Evolutionary conservation across 805 yeast species (phyloP), one percentile per base, ranked within the genome.

Genomic region (Ogataea thermomethanolica): DNA sequence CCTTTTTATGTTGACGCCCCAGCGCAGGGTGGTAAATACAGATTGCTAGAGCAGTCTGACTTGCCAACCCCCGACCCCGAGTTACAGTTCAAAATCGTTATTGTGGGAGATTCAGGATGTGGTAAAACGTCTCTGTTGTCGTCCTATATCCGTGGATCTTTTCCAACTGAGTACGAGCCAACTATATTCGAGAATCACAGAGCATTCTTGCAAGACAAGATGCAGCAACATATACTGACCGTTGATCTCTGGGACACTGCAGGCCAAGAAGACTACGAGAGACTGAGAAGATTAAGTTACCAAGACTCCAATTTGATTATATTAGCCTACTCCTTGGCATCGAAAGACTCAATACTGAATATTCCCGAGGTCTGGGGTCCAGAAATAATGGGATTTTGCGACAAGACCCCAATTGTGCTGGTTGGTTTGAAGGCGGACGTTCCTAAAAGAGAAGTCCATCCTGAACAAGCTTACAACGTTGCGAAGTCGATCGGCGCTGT

Each of bases 71-170:
- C 58, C 1, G 46, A 53, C 23, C 53, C 58, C 13, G 41, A 43
- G 29, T 33, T 50, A 4, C 63, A 58, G 33, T 53, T 61, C 44
- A 65, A 65, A 35, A 50, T 64, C 69, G 98, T 93, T 46, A 96
- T 91, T 47, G 97, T 93, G 36, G 99, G 99, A 49, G 99, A 93
- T 69, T 97, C 98, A 77, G 98, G 98, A 56, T 97, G 93, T 51
- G 99, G 99, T 56, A 91, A 89, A 58, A 91, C 98, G 8, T 91
- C 98, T 66, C 77, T 93, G 44, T 76, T 93, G 52, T 91, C 93
- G 57, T 89, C 97, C 44, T 91, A 91, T 67, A 89, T 96, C 37
- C 88, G 96, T 42, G 87, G 89, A 65, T 89, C 89, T 61, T 91
- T 91, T 66, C 99, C 99, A 22, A 86, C 93, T 29, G 97, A 91